A percentile compares a stretch with the other conserved stretches of the same genome.
Evolutionary conservation across 169 alveolate genomes (phyloP).

Genomic region (Babesia bigemina): DNA sequence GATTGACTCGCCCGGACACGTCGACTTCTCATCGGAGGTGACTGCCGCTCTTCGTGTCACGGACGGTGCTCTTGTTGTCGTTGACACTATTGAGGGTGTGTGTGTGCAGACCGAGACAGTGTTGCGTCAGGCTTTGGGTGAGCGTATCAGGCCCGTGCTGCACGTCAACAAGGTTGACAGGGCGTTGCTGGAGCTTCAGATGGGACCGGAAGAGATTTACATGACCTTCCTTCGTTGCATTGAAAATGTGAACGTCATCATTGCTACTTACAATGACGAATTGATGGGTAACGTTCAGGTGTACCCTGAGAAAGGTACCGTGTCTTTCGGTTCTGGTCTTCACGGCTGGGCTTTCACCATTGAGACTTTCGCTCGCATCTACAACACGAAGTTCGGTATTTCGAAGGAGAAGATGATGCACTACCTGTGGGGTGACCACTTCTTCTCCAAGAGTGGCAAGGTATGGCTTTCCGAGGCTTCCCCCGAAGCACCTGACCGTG

Average conservation of each 20-base stretch:
- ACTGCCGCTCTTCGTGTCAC: slow-evolving; percentile 99
- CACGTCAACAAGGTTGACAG: slow-evolving; percentile 98
- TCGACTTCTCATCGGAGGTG: slow-evolving; percentile 99
- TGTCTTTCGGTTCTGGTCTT: slow-evolving; percentile 97
- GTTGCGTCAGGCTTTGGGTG: slow-evolving; percentile 98
- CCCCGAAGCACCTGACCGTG: slow-evolving; percentile 88
- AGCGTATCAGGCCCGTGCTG: slow-evolving; percentile 96
- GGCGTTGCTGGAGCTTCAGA: slow-evolving; percentile 94
- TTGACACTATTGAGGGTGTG: slow-evolving; percentile 99
- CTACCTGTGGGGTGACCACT: slow-evolving; percentile 99
- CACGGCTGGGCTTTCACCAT: slow-evolving; percentile 99
- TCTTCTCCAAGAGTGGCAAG: slow-evolving; percentile 94
- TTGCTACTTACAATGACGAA: slow-evolving; percentile 94
- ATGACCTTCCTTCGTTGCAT: slow-evolving; percentile 94
- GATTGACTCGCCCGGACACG: slow-evolving; percentile 99
- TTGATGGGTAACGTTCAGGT: slow-evolving; percentile 96
- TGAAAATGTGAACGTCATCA: slow-evolving; percentile 97
- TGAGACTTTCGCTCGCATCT: slow-evolving; percentile 94
- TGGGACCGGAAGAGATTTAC: slow-evolving; percentile 98
- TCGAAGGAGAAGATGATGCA: slow-evolving; percentile 94
- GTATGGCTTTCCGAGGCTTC: slow-evolving; percentile 90
- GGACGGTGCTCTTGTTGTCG: slow-evolving; percentile 99
- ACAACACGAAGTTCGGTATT: slow-evolving; percentile 94
- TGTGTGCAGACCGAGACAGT: slow-evolving; percentile 99
- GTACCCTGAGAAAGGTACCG: slow-evolving; percentile 97